These are phyloP conservation scores for Coemansia umbellata DNA, from an alignment of 192 early-diverging fungal genomes.

Conservation along the genomic window DNA sequence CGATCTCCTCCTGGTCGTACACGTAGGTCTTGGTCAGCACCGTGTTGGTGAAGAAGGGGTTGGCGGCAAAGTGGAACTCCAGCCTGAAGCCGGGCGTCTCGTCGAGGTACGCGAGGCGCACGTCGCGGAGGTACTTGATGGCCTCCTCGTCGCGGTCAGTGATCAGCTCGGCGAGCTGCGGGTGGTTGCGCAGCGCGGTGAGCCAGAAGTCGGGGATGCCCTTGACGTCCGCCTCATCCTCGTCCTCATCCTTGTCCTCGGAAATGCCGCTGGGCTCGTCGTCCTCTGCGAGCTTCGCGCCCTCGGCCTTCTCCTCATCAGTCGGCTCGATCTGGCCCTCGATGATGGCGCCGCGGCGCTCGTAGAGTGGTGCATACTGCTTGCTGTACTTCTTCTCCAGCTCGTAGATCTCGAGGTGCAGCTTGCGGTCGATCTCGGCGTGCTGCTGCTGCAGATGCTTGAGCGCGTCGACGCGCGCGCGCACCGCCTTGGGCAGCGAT, in stretches of 20 bases:
- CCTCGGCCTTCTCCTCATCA: constrained; percentile 70
- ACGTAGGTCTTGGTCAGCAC: constrained; percentile 91
- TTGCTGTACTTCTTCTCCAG: constrained; percentile 95
- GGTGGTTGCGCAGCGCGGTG: constrained; percentile 84
- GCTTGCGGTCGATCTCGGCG: constrained; percentile 75
- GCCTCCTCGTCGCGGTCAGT: constrained; percentile 87
- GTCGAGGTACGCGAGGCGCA: constrained; percentile 77
- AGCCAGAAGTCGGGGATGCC: constrained; percentile 98
- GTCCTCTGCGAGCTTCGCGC: constrained; percentile 59
- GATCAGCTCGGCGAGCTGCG: constrained; percentile 76
- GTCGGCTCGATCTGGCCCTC: constrained; percentile 85
- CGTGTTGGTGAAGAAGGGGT: constrained; percentile 86
- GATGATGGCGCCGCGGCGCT: constrained; percentile 79
- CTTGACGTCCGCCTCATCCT: constrained; percentile 29
- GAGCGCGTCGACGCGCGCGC: constrained; percentile 82
- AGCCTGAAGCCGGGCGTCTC: constrained; percentile 92
- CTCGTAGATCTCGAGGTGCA: constrained; percentile 89
- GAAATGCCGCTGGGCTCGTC: constrained; percentile 44
- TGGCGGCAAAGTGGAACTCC: constrained; percentile 86
- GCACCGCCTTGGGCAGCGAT: constrained; percentile 70
- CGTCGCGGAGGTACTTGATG: constrained; percentile 85
- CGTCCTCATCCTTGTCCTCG: constrained; percentile 54
- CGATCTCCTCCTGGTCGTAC: constrained; percentile 76
- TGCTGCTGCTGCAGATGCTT: constrained; percentile 88
- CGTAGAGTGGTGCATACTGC: constrained; percentile 84